Base-by-base conservation (phyloP, 176 grass and related monocot species). In the Urochloa ruziziensis region DNA sequence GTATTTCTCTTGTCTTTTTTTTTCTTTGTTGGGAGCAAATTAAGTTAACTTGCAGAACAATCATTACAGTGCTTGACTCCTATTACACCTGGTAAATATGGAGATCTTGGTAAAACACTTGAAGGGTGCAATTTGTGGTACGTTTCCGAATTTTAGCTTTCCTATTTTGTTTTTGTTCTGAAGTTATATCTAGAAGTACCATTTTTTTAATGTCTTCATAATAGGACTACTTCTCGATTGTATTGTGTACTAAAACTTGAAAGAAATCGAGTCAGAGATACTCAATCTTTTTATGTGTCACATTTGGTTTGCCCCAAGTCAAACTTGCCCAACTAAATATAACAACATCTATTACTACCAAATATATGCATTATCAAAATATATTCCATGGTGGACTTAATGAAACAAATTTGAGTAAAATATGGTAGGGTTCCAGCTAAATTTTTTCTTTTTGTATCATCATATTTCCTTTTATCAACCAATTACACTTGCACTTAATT, bases 51-150 rank as follows among this genome's bases (percentile, higher is more conserved):
- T 8, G 39, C 6, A 72, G 11, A 48, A 51, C 9, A 40, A 77
- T 63, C n/a, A 39, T 59, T n/a, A 15, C 79, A 97, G 95, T 97
- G 69, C 77, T 94, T 89, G 62, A 91, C 36, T 44, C 87, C 84
- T 83, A 68, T 97, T 67, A 69, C 73, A 81, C 83, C 88, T 25
- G 95, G 90, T 0, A 84, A 64, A 79, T 90, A 87, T 61, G 92
- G 92, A 62, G 77, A 68, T 75, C 81, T 97, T 72, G 90, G 70
- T 82, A 90, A 94, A 86, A 81, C 81, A 71, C 56, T 94, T 68
- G 92, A 91, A 83, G 95, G 92, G 15, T 77, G 58, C 72, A 97
- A 97, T 74, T 75, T 92, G 28, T 97, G 95, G 95, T 97, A 86
- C 65, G 81, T 78, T 32, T 70, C 19, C 32, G 79, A 63, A 82